Base-by-base conservation (phyloP, 768 basidiomycete species). In the Leccinellum luteum region DNA sequence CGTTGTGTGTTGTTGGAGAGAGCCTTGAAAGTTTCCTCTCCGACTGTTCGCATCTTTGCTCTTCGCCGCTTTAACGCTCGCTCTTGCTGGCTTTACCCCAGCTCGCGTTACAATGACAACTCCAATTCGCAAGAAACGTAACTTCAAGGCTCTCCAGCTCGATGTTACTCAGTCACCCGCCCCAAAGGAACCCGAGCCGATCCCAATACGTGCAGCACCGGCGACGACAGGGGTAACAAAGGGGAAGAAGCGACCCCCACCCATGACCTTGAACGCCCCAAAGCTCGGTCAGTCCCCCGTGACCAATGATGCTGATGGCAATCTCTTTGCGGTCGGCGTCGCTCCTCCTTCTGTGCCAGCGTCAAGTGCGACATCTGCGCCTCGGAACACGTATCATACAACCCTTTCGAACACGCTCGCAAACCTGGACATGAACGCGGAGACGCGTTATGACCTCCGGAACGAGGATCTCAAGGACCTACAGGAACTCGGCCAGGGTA, bases 391-490 rank as follows among this genome's bases (percentile, higher is more conserved):
- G 21, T 90, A 91, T 64, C 91, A 94, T 74, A 82, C 82, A 25
- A 83, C 87, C 6, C 81, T 96, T 4, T 87, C 89, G 17, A 90
- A 85, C 60, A 93, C 91, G 15, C 82, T 97, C 32, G 93, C 92
- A 21, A 92, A 82, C 63, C 76, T 96, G 58, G 93, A 95, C 64
- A 81, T 93, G 76, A 90, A 89, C 65, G 85, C 87, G 32, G 90
- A 92, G 75, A 86, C 86, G 71, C 91, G 91, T 74, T 87, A 81
- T 64, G 90, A 96, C 67, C 75, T 98, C 64, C 79, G 85, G 65
- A 86, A 89, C 64, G 94, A 96, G 70, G 97, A 98, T 71, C 77
- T 99, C 69, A 89, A 89, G 74, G 90, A 95, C 62, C 69, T 98
- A 48, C 83, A 85, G 54, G 97, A 99, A 73, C 81, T 99, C 3